Evolutionary conservation across 2,329 filamentous ascomycete genomes (phyloP), one percentile per base, ranked within the genome.

Genomic region (Phaeomoniella chlamydospora): DNA sequence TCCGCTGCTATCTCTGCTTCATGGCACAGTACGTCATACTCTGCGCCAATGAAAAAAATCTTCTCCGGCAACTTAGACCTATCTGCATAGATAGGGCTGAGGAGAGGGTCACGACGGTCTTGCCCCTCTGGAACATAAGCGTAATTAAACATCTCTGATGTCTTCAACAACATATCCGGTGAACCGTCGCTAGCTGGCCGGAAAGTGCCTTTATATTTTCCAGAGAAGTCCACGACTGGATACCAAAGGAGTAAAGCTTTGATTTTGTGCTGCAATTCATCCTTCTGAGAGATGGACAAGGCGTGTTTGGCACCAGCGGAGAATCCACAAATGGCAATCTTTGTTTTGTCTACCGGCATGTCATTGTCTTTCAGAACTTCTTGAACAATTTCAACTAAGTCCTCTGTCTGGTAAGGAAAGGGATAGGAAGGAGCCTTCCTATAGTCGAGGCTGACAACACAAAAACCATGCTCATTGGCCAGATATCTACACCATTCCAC

Each of bases 261-360:
- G 10, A 62, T 39, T 9, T 44, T 46, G 3, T 45, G 48, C 18
- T 49, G 46, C 19, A 69, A 42, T 11, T 42, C 46, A 0, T 56
- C 53, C 6, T 62, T 44, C 43, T 68, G 64, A 11, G 55, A 45
- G 0, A 57, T 58, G 4, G 55, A 49, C 1, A 71, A 50, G 1
- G 59, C 45, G 1, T 72, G 52, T 44, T 68, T 70, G 2, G 59
- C 69, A 16, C 69, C 68, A 0, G 68, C 67, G 19, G 63, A 67
- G 49, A 65, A 71, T 6, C 68, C 68, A 2, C 52, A 56, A 1
- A 70, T 41, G 0, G 58, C 58, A 2, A 70, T 52, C 18, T 51
- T 50, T 2, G 43, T 37, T 4, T 45, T 43, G 46, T 71, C 63
- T 41, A 70, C 57, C 2, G 65, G 65, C 0, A 73, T 55, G 1